phyloP scores from a whole-genome alignment of 306 rosid species.

The Vigna hirtella region DNA sequence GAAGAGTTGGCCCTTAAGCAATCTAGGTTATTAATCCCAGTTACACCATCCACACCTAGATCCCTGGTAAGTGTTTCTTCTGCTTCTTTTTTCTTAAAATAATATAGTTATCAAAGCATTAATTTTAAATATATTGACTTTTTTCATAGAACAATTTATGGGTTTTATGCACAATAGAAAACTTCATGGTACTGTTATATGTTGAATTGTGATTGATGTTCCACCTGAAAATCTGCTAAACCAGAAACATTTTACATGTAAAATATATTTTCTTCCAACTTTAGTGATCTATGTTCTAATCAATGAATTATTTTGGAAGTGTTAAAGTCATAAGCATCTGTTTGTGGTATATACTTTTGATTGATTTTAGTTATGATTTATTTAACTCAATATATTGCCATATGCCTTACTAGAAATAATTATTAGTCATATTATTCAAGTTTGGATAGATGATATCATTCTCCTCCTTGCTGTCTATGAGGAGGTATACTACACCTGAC shows the following conservation, averaged over 20 bases:
- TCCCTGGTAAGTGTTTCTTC: constrained; percentile 40
- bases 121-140: constrained; percentile 4
- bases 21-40: constrained; percentile 50
- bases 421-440: neutral
- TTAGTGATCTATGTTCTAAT: too few relatives aligned
- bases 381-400: neutral
- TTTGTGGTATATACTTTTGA: neutral
- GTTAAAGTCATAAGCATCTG: neutral
- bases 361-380: neutral
- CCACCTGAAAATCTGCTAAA: neutral
- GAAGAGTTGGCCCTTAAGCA: constrained; percentile 52
- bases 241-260: constrained; percentile 1
- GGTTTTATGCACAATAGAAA: constrained; percentile 16
- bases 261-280: too few relatives aligned
- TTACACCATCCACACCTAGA: constrained; percentile 44
- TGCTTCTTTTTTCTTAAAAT: neutral
- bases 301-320: too few relatives aligned
- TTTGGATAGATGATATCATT: neutral
- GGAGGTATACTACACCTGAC: neutral
- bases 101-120: constrained; percentile 5
- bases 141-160: constrained; percentile 1
- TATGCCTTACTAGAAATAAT: constrained; percentile 2
- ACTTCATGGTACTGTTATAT: constrained; percentile 14
- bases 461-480: constrained; percentile 7
- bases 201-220: constrained; percentile 20